Evolutionary conservation across 805 yeast species (phyloP).

Genomic region (Yarrowia porcina): DNA sequence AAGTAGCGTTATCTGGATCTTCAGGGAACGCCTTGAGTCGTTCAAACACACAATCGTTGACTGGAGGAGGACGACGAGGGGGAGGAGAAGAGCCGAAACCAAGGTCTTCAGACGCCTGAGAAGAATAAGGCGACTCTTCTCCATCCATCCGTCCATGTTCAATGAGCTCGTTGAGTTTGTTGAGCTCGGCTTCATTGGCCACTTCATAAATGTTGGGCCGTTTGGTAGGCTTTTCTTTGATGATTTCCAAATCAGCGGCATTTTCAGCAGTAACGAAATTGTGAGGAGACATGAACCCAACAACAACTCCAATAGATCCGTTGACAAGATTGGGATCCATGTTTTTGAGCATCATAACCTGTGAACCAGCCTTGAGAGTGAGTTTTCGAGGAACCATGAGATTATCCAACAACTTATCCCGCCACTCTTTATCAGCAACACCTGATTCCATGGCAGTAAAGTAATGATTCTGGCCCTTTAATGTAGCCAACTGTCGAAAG

Average conservation of each 20-base stretch:
- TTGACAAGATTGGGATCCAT: constrained; percentile 74
- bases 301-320: constrained; percentile 82
- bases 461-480: constrained; percentile 47
- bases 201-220: background rate
- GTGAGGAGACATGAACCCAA: constrained; percentile 47
- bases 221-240: background rate
- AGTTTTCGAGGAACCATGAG: constrained; percentile 69
- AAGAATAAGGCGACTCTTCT: no score
- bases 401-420: constrained; percentile 47
- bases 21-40: constrained; percentile 21
- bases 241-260: background rate
- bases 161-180: background rate
- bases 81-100: background rate
- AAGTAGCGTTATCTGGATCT: constrained; percentile 27
- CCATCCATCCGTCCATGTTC: background rate
- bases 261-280: constrained; percentile 29
- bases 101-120: constrained; percentile 1
- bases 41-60: constrained; percentile 20
- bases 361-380: constrained; percentile 76
- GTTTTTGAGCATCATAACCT: constrained; percentile 90
- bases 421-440: constrained; percentile 30
- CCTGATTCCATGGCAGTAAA: constrained; percentile 49
- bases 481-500: constrained; percentile 44
- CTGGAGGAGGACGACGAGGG: no score
- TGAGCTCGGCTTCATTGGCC: background rate